Conservation (phyloP, 139 green algal species). For the Tetradesmus obliquus region DNA sequence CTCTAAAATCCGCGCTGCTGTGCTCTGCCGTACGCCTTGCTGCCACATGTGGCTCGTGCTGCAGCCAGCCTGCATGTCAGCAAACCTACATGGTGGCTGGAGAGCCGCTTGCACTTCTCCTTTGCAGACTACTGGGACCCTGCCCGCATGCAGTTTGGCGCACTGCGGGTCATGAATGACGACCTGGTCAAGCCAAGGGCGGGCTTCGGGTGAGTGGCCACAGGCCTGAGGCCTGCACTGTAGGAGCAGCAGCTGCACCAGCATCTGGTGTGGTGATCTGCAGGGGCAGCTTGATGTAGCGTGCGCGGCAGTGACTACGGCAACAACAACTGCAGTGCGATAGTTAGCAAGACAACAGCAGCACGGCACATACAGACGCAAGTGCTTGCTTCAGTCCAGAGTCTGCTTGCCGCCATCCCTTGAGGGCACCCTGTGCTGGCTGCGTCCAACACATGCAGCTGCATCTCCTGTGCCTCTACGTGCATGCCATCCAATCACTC, state of each 20-base stretch:
- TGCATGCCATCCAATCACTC: not conserved
- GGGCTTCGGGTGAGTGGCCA: slow-evolving; percentile 75
- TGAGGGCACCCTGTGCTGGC: no score
- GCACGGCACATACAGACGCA: no score
- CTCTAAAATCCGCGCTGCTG: no score
- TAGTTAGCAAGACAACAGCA: no score
- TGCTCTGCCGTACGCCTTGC: not conserved
- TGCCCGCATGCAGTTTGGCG: slow-evolving; percentile 69
- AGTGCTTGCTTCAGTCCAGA: no score
- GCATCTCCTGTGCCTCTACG: not conserved
- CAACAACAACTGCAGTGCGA: no score
- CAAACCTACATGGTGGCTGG: slow-evolving; percentile 83
- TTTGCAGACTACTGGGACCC: slow-evolving; percentile 73
- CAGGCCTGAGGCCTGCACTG: not conserved
- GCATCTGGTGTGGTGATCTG: not conserved
- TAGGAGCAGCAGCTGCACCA: not conserved
- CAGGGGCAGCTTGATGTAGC: no score
- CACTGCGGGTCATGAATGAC: slow-evolving; percentile 80
- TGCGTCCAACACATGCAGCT: not conserved
- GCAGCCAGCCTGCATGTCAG: slow-evolving; percentile 67
- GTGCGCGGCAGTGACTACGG: not conserved
- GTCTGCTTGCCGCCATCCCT: no score
- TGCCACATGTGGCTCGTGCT: not conserved
- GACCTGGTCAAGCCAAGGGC: slow-evolving; percentile 76
- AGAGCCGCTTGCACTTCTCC: slow-evolving; percentile 79